phyloP scores from a whole-genome alignment of 331 rosid genomes.

The Quercus phellos region DNA sequence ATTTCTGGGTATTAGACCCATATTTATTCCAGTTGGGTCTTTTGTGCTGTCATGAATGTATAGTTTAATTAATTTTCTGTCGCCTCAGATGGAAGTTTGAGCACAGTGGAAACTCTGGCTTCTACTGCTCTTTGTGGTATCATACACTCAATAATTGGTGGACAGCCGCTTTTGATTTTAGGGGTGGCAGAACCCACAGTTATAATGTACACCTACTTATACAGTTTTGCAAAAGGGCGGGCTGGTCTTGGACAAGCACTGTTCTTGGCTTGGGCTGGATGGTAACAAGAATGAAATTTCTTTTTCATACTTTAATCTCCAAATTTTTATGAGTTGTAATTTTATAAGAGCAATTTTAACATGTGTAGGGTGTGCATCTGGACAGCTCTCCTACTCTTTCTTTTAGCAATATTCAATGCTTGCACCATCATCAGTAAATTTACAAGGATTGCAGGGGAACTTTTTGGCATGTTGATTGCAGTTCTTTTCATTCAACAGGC shows the following conservation, averaged over 20 bases:
- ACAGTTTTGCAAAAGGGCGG: slow-evolving; percentile 61
- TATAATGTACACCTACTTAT: slow-evolving; percentile 71
- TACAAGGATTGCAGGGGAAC: slow-evolving; percentile 82
- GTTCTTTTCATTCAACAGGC: slow-evolving; percentile 85
- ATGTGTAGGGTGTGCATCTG: slow-evolving; percentile 75
- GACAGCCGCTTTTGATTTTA: slow-evolving; percentile 72
- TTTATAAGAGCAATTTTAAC: slow-evolving; percentile 5
- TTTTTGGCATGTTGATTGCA: slow-evolving; percentile 75
- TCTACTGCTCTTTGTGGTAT: slow-evolving; percentile 85
- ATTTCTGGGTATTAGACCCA: too few relatives aligned
- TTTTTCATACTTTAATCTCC: neutral
- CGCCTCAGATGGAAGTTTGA: slow-evolving; percentile 70
- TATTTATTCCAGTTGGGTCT: too few relatives aligned
- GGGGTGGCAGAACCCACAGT: slow-evolving; percentile 92
- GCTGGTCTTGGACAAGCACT: slow-evolving; percentile 51
- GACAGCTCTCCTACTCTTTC: slow-evolving; percentile 69
- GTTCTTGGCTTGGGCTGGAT: slow-evolving; percentile 86
- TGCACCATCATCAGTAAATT: slow-evolving; percentile 59
- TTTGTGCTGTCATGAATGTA: too few relatives aligned
- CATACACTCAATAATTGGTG: slow-evolving; percentile 82
- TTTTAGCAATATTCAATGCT: slow-evolving; percentile 72
- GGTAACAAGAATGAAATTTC: slow-evolving; percentile 34
- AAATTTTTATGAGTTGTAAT: neutral
- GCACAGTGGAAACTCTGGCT: slow-evolving; percentile 77
- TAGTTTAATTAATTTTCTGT: neutral